phyloP scores from a whole-genome alignment of 2,329 filamentous ascomycete genomes.

The Aspergillus candidus region DNA sequence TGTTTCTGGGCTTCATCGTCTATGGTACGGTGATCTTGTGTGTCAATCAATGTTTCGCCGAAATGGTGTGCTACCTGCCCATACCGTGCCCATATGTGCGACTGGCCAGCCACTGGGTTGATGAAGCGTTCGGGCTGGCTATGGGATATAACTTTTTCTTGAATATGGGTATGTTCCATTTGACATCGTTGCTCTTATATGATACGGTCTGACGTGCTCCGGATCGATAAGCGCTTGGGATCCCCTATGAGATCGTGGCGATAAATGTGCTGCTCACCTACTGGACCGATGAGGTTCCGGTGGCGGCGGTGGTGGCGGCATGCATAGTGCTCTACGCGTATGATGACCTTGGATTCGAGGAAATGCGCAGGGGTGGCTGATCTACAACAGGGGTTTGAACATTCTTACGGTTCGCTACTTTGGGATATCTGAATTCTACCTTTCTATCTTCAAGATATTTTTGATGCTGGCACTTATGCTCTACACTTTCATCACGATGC shows the following conservation, averaged over 20 bases:
- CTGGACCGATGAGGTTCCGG: conserved; percentile 35
- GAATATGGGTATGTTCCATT: conserved; percentile 14
- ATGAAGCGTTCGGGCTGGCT: conserved; percentile 24
- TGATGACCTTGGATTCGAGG: neutral
- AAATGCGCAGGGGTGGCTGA: neutral
- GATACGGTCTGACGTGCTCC: neutral
- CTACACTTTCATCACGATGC: conserved; percentile 67
- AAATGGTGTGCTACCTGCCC: conserved; percentile 25
- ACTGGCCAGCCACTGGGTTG: conserved; percentile 24
- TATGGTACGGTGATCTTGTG: conserved; percentile 23
- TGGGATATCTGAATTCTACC: conserved; percentile 44
- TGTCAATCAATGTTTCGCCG: conserved; percentile 28
- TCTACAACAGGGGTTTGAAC: conserved; percentile 28
- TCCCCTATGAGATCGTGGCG: conserved; percentile 36
- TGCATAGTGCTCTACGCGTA: conserved; percentile 37
- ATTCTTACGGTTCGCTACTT: conserved; percentile 39
- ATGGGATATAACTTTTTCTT: conserved; percentile 28
- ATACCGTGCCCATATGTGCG: conserved; percentile 22
- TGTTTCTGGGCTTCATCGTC: conserved; percentile 26
- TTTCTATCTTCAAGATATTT: conserved; percentile 39
- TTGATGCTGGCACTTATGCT: conserved; percentile 26
- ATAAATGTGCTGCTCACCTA: conserved; percentile 34
- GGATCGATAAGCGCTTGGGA: conserved; percentile 13
- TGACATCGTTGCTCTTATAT: neutral
- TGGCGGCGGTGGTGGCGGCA: conserved; percentile 32